These are phyloP conservation scores for Zygosaccharomyces siamensis DNA, from an alignment of 805 yeast genomes.

Conservation along the genomic window DNA sequence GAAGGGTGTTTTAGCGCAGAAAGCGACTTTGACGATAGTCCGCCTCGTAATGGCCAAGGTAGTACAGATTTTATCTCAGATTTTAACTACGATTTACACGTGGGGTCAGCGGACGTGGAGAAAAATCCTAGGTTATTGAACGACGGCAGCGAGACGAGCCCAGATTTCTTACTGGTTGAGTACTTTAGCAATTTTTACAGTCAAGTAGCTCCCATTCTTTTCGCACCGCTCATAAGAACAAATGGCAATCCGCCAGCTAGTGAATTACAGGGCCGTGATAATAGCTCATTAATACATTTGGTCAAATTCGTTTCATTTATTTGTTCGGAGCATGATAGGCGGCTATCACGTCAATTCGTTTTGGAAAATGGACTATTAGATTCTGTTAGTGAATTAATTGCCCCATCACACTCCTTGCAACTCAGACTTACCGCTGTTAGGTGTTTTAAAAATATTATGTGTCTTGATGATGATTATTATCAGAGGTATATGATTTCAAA, in stretches of 20 bases:
- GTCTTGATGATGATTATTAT: constrained; percentile 59
- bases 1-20: constrained; percentile 30
- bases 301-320: constrained; percentile 72
- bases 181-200: constrained; percentile 54
- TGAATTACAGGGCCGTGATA: constrained; percentile 28
- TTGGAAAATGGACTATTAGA: constrained; percentile 52
- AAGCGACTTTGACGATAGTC: constrained; percentile 17
- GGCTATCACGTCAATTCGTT: constrained; percentile 57
- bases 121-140: not conserved
- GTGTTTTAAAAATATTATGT: constrained; percentile 58
- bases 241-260: constrained; percentile 7
- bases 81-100: constrained; percentile 5
- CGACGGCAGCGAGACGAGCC: constrained; percentile 8
- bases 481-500: constrained; percentile 52
- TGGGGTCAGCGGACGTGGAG: not conserved
- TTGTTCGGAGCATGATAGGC: constrained; percentile 55
- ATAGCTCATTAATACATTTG: constrained; percentile 48
- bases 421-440: constrained; percentile 64
- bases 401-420: constrained; percentile 38
- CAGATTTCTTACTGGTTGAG: constrained; percentile 24
- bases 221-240: constrained; percentile 41
- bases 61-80: constrained; percentile 9
- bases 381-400: constrained; percentile 51
- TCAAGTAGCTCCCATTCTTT: constrained; percentile 55
- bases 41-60: not conserved